A percentile compares a stretch with the other conserved stretches of the same genome.
These are phyloP conservation scores for Porogramme epimiltina DNA, from an alignment of 1,284 basidiomycete genomes.

Conservation along the genomic window DNA sequence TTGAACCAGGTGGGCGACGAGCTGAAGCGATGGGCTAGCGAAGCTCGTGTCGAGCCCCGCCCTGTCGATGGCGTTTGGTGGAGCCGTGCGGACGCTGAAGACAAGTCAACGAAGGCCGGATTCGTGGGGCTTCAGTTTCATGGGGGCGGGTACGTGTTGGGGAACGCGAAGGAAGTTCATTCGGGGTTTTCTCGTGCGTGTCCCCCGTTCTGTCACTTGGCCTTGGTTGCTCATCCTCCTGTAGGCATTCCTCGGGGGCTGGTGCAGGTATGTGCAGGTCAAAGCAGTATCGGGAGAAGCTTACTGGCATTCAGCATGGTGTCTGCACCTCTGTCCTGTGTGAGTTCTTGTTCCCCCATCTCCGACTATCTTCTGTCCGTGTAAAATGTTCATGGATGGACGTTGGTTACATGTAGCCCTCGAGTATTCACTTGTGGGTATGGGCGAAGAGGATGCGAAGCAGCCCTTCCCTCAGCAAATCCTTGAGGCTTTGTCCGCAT, in stretches of 20 bases:
- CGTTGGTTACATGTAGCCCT: constrained; percentile 4
- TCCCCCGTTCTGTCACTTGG: neutral
- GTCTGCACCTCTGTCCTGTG: constrained; percentile 17
- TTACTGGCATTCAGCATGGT: constrained; percentile 2
- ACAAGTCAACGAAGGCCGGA: neutral
- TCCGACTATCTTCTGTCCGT: neutral
- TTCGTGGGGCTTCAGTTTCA: constrained; percentile 16
- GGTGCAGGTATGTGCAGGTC: constrained; percentile 7
- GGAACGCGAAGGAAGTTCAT: constrained; percentile 15
- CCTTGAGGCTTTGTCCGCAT: constrained; percentile 18
- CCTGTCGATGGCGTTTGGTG: constrained; percentile 18
- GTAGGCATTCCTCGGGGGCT: constrained; percentile 18
- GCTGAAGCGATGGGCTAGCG: constrained; percentile 9
- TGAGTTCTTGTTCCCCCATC: neutral
- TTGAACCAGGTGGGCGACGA: constrained; percentile 2
- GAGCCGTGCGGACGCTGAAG: neutral
- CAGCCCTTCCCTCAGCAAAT: constrained; percentile 16
- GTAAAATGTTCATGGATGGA: neutral
- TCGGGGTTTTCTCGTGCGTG: constrained; percentile 19
- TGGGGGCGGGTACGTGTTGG: constrained; percentile 17
- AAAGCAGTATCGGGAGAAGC: neutral
- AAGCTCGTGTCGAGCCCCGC: constrained; percentile 1
- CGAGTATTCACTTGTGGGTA: constrained; percentile 15
- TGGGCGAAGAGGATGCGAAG: neutral
- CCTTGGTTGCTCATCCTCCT: neutral